Percentiles rank a stretch among this genome's conserved stretches.
Evolutionary conservation across 1,284 basidiomycete genomes (phyloP).

Genomic region (Volvariella surrecta): DNA sequence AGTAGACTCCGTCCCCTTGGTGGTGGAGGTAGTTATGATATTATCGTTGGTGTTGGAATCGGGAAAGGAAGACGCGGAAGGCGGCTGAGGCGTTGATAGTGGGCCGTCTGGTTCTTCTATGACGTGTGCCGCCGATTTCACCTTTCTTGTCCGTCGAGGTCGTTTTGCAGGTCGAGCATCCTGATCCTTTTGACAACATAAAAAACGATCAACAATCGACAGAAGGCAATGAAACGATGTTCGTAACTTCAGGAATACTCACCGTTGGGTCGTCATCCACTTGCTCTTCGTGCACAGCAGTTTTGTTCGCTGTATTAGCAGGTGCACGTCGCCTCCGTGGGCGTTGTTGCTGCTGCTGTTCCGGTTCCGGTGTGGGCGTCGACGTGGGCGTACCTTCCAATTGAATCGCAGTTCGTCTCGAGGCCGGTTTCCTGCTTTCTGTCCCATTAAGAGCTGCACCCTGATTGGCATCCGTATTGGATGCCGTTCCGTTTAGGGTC

Average conservation of each 20-base stretch:
- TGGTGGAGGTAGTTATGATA: no score
- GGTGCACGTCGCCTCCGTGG: constrained; percentile 12
- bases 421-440: constrained; percentile 23
- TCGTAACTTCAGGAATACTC: constrained; percentile 5
- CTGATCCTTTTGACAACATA: constrained; percentile 14
- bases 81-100: neutral
- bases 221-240: constrained; percentile 2
- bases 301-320: constrained; percentile 14
- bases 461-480: constrained; percentile 16
- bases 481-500: constrained; percentile 8
- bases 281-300: constrained; percentile 25
- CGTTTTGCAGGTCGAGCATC: constrained; percentile 27
- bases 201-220: neutral
- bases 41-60: no score
- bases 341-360: constrained; percentile 28
- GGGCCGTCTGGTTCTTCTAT: constrained; percentile 18
- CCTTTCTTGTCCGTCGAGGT: constrained; percentile 26
- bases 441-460: constrained; percentile 25
- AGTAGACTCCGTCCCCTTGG: no score
- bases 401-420: constrained; percentile 24
- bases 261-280: constrained; percentile 28
- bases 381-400: constrained; percentile 40
- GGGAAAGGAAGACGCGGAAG: constrained; percentile 11
- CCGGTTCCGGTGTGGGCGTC: constrained; percentile 64
- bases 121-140: constrained; percentile 27